A percentile compares a stretch with the other conserved stretches of the same genome.
Conservation (phyloP, 2,329 filamentous ascomycete species). For the Diaporthe sp. region DNA sequence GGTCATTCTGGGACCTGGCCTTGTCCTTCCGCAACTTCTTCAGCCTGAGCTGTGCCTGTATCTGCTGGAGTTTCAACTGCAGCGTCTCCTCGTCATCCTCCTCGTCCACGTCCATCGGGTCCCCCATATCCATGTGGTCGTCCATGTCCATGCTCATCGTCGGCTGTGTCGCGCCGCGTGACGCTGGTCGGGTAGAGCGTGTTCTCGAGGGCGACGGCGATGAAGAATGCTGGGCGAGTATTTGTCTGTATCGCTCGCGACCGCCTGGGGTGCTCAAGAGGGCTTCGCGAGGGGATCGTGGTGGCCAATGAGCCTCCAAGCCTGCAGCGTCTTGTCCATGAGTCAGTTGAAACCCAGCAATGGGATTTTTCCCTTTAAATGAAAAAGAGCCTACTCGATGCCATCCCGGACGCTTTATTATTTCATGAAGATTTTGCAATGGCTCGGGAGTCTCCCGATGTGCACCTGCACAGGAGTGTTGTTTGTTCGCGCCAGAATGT, state of each 20-base stretch:
- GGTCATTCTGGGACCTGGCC: slow-evolving; percentile 40
- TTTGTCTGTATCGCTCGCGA: slow-evolving; percentile 77
- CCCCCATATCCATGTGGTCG: slow-evolving; percentile 24
- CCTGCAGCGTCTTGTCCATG: slow-evolving; percentile 41
- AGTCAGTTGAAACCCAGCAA: slow-evolving; percentile 31
- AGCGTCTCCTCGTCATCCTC: slow-evolving; percentile 92
- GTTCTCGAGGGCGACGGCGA: slow-evolving; percentile 74
- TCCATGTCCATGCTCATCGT: slow-evolving; percentile 36
- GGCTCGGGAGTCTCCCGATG: slow-evolving; percentile 15
- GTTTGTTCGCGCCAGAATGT: slow-evolving; percentile 8
- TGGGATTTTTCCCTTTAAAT: slow-evolving; percentile 11
- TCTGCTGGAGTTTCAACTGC: slow-evolving; percentile 85
- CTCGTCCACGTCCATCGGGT: slow-evolving; percentile 51
- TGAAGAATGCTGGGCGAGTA: slow-evolving; percentile 73
- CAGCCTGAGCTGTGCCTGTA: slow-evolving; percentile 86
- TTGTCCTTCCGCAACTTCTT: slow-evolving; percentile 84
- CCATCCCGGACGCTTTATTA: slow-evolving; percentile 11
- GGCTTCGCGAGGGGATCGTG: slow-evolving; percentile 73
- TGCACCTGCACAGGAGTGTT: slow-evolving; percentile 12
- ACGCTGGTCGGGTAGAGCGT: slow-evolving; percentile 46
- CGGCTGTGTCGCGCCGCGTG: slow-evolving; percentile 38
- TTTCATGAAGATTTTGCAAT: slow-evolving; percentile 2
- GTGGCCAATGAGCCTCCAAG: slow-evolving; percentile 71
- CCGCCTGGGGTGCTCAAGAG: slow-evolving; percentile 79
- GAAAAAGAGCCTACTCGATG: slow-evolving; percentile 25